Percentiles rank a stretch among this genome's conserved stretches.
These are phyloP conservation scores for Apiospora aurea DNA, from an alignment of 2,329 filamentous ascomycete genomes.

Conservation along the genomic window DNA sequence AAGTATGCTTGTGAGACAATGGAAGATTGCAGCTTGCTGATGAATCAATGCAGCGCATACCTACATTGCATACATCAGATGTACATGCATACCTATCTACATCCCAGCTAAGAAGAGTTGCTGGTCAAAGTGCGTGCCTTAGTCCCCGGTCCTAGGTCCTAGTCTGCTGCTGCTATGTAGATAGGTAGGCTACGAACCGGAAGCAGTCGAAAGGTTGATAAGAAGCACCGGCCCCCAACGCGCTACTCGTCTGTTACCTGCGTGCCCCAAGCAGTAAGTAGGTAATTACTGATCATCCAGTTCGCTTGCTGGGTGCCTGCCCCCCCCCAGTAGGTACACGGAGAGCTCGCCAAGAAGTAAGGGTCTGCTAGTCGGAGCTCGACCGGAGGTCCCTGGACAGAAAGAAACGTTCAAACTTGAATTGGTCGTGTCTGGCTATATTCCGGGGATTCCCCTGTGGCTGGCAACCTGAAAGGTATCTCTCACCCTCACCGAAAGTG, in stretches of 20 bases:
- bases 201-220: background rate
- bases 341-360: constrained; percentile 5
- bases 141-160: constrained; percentile 5
- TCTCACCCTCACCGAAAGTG: background rate
- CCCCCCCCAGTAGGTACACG: background rate
- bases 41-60: background rate
- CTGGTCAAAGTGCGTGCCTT: constrained; percentile 1
- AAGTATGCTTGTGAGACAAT: background rate
- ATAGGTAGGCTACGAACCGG: background rate
- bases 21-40: constrained; percentile 16
- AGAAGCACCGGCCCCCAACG: background rate
- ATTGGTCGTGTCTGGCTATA: background rate
- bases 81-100: background rate
- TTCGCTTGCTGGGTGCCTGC: background rate
- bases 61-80: background rate
- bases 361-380: background rate
- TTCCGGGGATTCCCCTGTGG: background rate
- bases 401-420: background rate
- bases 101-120: background rate
- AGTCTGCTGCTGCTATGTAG: no score
- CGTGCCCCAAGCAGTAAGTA: background rate
- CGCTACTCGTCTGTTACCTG: background rate
- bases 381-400: background rate
- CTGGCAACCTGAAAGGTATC: background rate
- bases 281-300: background rate